Percentiles rank a stretch among this genome's conserved stretches.
These are phyloP conservation scores for Nymphaea colorata DNA, from an alignment of 164 flowering plant genomes.

Conservation along the genomic window DNA sequence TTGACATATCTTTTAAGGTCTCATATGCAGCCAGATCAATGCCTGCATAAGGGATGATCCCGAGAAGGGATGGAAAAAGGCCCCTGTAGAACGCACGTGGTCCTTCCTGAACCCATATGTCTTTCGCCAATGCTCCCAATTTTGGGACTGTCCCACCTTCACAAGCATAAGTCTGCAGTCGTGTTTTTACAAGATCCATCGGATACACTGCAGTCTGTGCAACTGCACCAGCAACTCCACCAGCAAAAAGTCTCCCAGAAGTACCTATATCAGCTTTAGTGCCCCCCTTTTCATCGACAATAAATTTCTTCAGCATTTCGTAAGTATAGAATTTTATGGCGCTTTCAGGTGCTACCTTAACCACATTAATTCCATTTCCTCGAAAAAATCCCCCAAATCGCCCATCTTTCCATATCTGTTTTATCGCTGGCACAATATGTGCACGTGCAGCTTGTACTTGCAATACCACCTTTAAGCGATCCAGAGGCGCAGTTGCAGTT, in stretches of 20 bases:
- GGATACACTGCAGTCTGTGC: conserved; percentile 92
- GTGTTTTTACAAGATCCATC: conserved; percentile 87
- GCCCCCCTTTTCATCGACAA: conserved; percentile 42
- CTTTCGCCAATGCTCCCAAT: conserved; percentile 45
- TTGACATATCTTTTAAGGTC: conserved; percentile 88
- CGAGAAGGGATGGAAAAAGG: conserved; percentile 82
- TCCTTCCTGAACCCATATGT: conserved; percentile 87
- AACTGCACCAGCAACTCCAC: conserved; percentile 92
- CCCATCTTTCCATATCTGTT: conserved; percentile 63
- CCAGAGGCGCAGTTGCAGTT: conserved; percentile 98
- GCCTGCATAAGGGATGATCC: conserved; percentile 94
- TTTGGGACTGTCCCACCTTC: conserved; percentile 63
- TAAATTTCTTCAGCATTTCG: conserved; percentile 59
- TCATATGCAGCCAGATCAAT: conserved; percentile 95
- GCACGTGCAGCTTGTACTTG: conserved; percentile 78
- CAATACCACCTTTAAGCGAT: conserved; percentile 73
- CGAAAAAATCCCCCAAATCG: conserved; percentile 73
- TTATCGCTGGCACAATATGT: conserved; percentile 47
- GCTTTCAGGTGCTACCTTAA: conserved; percentile 97
- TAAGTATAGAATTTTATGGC: conserved; percentile 70
- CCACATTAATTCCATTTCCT: conserved; percentile 90
- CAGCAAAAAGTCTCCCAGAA: conserved; percentile 68
- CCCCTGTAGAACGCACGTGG: conserved; percentile 89
- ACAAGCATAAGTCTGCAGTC: conserved; percentile 62
- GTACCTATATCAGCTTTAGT: conserved; percentile 66